phyloP scores from a whole-genome alignment of 2,329 filamentous ascomycete genomes.

The Fonsecaea erecta region DNA sequence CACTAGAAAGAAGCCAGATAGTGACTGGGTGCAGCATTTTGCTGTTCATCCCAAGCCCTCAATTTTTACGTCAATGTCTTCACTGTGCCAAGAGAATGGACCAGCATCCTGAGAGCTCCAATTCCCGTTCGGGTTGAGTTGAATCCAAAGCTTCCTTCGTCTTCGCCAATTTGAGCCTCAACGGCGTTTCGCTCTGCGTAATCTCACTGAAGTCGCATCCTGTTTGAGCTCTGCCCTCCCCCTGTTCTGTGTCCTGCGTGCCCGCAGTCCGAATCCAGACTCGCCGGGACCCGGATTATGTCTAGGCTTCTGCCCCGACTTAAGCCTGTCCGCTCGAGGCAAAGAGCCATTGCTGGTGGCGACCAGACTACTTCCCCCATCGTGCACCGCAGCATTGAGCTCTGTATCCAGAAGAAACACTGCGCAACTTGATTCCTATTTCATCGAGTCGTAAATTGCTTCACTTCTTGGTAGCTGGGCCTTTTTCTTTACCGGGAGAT shows the following conservation, averaged over 20 bases:
- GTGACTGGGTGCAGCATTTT: background rate
- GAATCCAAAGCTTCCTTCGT: background rate
- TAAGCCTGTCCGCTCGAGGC: background rate
- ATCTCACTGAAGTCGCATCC: background rate
- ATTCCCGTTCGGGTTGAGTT: background rate
- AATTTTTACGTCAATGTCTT: background rate
- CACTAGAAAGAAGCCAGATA: background rate
- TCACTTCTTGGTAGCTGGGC: background rate
- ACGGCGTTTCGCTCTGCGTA: background rate
- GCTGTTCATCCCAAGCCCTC: background rate
- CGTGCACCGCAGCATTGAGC: background rate
- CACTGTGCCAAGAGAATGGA: background rate
- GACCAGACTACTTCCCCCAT: background rate
- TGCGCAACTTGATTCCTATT: constrained; percentile 6
- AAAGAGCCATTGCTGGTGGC: background rate
- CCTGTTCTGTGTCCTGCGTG: background rate
- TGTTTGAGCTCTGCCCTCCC: constrained; percentile 1
- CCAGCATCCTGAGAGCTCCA: background rate
- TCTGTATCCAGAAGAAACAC: background rate
- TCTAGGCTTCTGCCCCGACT: background rate
- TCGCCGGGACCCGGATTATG: background rate
- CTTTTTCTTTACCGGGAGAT: constrained; percentile 24
- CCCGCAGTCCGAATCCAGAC: background rate
- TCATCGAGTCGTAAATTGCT: background rate
- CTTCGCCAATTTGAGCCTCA: background rate